A percentile compares a stretch with the other conserved stretches of the same genome.
Evolutionary conservation across 1,284 basidiomycete species (phyloP).

Genomic region (Malassezia pachydermatis): DNA sequence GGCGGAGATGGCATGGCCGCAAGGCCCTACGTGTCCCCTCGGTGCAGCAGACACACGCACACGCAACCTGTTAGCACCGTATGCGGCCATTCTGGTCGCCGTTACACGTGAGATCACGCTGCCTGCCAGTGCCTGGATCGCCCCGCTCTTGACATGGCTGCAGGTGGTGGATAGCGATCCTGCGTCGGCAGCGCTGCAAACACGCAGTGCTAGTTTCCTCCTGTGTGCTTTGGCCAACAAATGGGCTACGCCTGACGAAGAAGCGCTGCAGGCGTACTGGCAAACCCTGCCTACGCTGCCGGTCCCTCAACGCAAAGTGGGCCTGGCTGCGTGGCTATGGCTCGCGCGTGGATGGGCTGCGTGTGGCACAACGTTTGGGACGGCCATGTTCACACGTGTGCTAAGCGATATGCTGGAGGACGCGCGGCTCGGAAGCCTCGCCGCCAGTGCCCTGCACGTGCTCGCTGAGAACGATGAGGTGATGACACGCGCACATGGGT

Average conservation of each 20-base stretch:
- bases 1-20: background rate
- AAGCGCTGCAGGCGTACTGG: slow-evolving; percentile 28
- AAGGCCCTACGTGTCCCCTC: background rate
- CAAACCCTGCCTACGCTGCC: slow-evolving; percentile 10
- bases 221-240: slow-evolving; percentile 29
- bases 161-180: background rate
- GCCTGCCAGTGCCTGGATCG: background rate
- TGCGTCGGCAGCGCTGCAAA: background rate
- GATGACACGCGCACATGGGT: slow-evolving; percentile 22
- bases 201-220: slow-evolving; percentile 5
- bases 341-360: slow-evolving; percentile 27
- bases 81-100: background rate
- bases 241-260: slow-evolving; percentile 19
- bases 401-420: slow-evolving; percentile 25
- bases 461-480: slow-evolving; percentile 16
- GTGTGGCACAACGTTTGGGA: slow-evolving; percentile 22
- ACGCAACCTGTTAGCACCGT: background rate
- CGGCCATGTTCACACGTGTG: slow-evolving; percentile 29
- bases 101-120: background rate
- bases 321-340: slow-evolving; percentile 33
- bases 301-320: slow-evolving; percentile 3
- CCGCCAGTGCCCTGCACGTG: slow-evolving; percentile 21
- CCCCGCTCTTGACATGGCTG: background rate
- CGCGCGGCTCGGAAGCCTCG: slow-evolving; percentile 1
- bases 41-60: background rate